Evolutionary conservation across 2,329 filamentous ascomycete species (phyloP).

Genomic region (Pestalotiopsis fici): DNA sequence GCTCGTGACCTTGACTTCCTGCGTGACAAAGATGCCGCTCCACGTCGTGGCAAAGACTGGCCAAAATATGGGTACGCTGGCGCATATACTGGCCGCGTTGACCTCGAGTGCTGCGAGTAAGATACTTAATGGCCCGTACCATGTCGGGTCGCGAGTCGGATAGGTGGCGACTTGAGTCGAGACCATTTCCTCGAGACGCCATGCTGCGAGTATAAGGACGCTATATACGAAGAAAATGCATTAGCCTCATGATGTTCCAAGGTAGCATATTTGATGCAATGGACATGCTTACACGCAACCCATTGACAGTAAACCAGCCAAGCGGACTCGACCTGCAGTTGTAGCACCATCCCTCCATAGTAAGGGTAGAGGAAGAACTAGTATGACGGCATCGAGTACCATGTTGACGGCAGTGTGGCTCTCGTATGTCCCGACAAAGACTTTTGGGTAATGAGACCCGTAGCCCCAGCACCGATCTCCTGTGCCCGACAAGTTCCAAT

Average conservation of each 20-base stretch:
- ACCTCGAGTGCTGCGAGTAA: conserved; percentile 26
- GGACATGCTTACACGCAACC: conserved; percentile 25
- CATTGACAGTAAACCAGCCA: conserved; percentile 29
- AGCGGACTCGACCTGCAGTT: conserved; percentile 22
- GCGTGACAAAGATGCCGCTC: conserved; percentile 28
- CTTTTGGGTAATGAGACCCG: conserved; percentile 22
- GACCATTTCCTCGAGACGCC: conserved; percentile 29
- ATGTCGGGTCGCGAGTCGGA: conserved; percentile 33
- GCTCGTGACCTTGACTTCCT: conserved; percentile 25
- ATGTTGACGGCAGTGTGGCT: conserved; percentile 35
- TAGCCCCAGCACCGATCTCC: conserved; percentile 28
- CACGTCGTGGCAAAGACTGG: conserved; percentile 23
- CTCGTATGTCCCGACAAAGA: conserved; percentile 31
- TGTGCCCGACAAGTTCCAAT: conserved; percentile 18
- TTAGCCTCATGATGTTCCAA: neutral
- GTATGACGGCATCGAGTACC: conserved; percentile 31
- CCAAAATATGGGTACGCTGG: conserved; percentile 29
- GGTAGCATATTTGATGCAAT: neutral
- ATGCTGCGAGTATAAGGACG: conserved; percentile 29
- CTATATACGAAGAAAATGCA: conserved; percentile 6
- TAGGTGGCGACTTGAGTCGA: conserved; percentile 27
- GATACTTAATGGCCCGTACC: conserved; percentile 29
- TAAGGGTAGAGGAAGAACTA: conserved; percentile 32
- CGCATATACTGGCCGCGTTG: conserved; percentile 24
- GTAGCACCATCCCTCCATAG: conserved; percentile 25